Percentiles rank a stretch among this genome's conserved stretches.
Evolutionary conservation across 2,329 filamentous ascomycete species (phyloP).

Genomic region (Gliomastix tumulicola): DNA sequence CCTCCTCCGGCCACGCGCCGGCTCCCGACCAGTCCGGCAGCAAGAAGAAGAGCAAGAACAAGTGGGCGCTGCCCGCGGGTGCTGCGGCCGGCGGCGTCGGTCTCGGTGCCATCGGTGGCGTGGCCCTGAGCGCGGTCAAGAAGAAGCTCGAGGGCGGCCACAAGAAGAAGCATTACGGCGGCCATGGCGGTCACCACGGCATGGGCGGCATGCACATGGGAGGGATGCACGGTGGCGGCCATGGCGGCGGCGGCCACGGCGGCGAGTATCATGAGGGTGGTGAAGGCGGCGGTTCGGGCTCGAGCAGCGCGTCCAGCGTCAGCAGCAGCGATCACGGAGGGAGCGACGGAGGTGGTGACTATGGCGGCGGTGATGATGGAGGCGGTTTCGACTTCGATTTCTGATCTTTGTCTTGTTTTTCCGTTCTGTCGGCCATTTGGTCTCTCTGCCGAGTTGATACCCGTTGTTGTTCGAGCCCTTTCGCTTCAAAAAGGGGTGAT

Average conservation of each 20-base stretch:
- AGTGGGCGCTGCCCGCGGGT: conserved; percentile 1
- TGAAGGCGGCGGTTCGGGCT: neutral
- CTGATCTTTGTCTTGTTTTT: no score
- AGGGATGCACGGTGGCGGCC: neutral
- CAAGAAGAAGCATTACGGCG: no score
- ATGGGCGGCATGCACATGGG: neutral
- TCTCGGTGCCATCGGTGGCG: conserved; percentile 1
- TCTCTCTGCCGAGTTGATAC: no score
- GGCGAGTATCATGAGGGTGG: neutral
- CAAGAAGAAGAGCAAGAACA: conserved; percentile 2
- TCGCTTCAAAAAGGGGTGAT: no score
- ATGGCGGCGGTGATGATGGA: conserved; percentile 2
- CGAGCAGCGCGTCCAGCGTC: no score
- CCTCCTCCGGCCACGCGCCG: no score
- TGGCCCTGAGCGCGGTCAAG: neutral
- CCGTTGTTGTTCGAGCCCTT: no score
- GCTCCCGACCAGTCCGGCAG: neutral
- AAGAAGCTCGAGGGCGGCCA: conserved; percentile 1
- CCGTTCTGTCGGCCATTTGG: no score
- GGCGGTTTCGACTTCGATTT: no score
- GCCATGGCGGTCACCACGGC: neutral
- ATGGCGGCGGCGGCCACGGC: neutral
- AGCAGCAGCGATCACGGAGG: neutral
- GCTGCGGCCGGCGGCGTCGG: conserved; percentile 2
- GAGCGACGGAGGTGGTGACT: conserved; percentile 1